Evolutionary conservation across 331 rosid species (phyloP).

Genomic region (Saraca asoca): DNA sequence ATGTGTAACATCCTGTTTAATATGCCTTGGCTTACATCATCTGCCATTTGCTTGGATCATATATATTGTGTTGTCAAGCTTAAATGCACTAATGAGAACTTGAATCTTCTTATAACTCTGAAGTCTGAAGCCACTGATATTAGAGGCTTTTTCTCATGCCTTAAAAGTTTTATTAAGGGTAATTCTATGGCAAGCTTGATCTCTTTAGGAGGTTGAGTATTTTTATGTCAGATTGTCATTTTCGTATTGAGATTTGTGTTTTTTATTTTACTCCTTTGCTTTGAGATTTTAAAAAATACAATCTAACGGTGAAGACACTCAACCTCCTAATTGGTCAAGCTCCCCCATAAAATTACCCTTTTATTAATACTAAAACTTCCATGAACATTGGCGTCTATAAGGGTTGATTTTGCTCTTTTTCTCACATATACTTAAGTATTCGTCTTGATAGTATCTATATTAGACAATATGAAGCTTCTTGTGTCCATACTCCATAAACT

Average conservation of each 20-base stretch:
- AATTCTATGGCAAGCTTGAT: too few relatives aligned
- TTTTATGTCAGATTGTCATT: too few relatives aligned
- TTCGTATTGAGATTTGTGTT: too few relatives aligned
- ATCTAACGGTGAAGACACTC: too few relatives aligned
- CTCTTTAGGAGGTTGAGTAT: too few relatives aligned
- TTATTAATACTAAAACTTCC: constrained; percentile 12
- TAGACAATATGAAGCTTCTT: constrained; percentile 22
- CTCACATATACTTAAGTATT: constrained; percentile 22
- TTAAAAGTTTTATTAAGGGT: constrained; percentile 16
- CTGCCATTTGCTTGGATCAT: constrained; percentile 18
- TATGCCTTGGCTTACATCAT: constrained; percentile 1
- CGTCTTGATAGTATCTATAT: constrained; percentile 22
- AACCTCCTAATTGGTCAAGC: too few relatives aligned
- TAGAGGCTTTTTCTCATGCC: constrained; percentile 9
- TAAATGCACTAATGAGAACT: constrained; percentile 28
- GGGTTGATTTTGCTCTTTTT: constrained; percentile 14
- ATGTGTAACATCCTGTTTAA: not conserved
- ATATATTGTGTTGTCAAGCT: constrained; percentile 22
- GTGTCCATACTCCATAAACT: constrained; percentile 20
- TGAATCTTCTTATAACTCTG: constrained; percentile 1
- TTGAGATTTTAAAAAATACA: too few relatives aligned
- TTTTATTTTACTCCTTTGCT: too few relatives aligned
- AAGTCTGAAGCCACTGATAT: not conserved
- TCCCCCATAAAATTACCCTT: too few relatives aligned
- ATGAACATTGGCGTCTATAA: not conserved